Evolutionary conservation across 306 rosid genomes (phyloP), one percentile per base, ranked within the genome.

Genomic region (Arachis stenosperma): DNA sequence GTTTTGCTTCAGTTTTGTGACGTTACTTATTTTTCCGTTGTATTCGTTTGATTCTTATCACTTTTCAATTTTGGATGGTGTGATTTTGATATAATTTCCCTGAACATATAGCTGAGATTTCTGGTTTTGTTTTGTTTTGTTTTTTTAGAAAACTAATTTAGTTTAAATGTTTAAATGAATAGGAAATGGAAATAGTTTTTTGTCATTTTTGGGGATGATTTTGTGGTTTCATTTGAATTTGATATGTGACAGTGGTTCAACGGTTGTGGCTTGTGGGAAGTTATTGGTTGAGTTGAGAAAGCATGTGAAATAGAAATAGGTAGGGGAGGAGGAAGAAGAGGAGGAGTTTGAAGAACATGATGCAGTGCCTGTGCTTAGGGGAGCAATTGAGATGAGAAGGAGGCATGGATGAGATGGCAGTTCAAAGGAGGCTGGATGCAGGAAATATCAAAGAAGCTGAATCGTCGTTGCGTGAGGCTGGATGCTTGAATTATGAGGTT

Each of bases 401-500:
- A 17, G 17, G 17, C 17, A 17, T 17, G 17, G 17, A 67, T 37
- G 61, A 54, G 72, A 67, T 66, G 70, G 80, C 65, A 81, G 67
- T 55, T 71, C 67, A 46, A 15, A 78, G 83, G 78, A 88, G 81
- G 63, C 78, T 71, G 3, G 89, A 85, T 64, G 70, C 86, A 14
- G 85, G 92, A 8, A 91, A 86, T 60, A 80, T 94, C 3, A 91
- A 86, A 68, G 92, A 94, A 85, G 96, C 92, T 8, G 97, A 91
- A 75, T 86, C 84, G 42, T 88, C 94, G 8, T 85, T 91, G 73
- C 88, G 91, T 5, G 96, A 89, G 86, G 89, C 85, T 75, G 96
- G 96, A 47, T 67, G 73, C 76, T 82, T 95, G 83, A 92, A 91
- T 75, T 90, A 90, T 43, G 97, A 95, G 99, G 99, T 94, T 73